These are phyloP conservation scores for Russula compacta DNA, from an alignment of 768 basidiomycete genomes.

Conservation along the genomic window DNA sequence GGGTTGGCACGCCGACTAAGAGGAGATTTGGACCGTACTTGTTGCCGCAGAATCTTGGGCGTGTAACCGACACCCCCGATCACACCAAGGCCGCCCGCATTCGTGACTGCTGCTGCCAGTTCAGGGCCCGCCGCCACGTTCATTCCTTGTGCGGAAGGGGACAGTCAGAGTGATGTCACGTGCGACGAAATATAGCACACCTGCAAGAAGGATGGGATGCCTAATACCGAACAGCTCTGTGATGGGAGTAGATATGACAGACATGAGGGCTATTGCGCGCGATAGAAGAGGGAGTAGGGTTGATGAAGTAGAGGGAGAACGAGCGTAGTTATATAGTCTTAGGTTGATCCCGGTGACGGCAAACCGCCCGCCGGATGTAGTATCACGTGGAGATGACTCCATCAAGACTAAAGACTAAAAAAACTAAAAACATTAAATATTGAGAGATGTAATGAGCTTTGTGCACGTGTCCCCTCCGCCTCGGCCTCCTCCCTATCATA, in stretches of 20 bases:
- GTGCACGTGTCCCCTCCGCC: neutral
- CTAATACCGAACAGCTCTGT: constrained; percentile 83
- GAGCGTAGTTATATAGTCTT: too few species aligned
- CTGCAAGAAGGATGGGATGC: constrained; percentile 83
- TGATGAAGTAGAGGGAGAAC: neutral
- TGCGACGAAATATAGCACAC: constrained; percentile 25
- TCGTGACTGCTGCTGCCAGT: constrained; percentile 88
- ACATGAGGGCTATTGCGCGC: constrained; percentile 31
- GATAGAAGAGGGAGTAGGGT: too few species aligned
- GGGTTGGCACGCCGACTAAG: neutral
- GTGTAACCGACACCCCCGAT: constrained; percentile 88
- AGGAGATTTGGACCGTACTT: constrained; percentile 38
- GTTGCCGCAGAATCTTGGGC: constrained; percentile 67
- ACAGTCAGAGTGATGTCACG: neutral
- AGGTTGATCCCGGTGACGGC: neutral
- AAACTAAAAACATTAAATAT: neutral
- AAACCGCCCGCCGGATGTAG: neutral
- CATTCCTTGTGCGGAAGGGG: constrained; percentile 37
- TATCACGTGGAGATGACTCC: neutral
- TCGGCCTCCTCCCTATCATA: neutral
- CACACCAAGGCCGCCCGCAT: constrained; percentile 88
- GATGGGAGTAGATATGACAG: constrained; percentile 70
- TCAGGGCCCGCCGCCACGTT: constrained; percentile 68
- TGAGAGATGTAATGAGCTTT: constrained; percentile 12
- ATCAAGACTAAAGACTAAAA: neutral